Conservation (phyloP, 441 rosid genomes). For the Flueggea neowawraea region DNA sequence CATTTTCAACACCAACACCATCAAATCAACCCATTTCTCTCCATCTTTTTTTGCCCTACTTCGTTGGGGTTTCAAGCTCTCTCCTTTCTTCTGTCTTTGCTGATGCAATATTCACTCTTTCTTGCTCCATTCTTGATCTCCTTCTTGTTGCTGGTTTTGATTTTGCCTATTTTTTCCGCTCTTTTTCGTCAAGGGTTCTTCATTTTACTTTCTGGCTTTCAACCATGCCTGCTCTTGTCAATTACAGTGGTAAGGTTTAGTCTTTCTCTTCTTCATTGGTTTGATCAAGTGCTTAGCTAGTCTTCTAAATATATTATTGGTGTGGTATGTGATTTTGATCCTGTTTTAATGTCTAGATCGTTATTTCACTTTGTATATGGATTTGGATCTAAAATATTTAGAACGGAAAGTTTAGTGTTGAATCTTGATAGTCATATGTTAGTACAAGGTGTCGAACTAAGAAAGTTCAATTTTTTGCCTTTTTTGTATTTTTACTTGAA, state of each 20-base stretch:
- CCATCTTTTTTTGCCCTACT: constrained; percentile 35
- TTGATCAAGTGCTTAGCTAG: not conserved
- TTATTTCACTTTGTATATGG: too few species aligned
- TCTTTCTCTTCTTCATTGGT: not conserved
- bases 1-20: not conserved
- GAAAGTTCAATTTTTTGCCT: too few species aligned
- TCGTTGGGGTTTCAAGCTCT: constrained; percentile 4
- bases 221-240: constrained; percentile 70
- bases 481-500: too few species aligned
- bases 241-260: constrained; percentile 43
- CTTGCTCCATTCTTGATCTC: constrained; percentile 16
- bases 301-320: not conserved
- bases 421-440: too few species aligned
- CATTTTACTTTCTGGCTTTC: constrained; percentile 9
- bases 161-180: constrained; percentile 12
- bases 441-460: too few species aligned
- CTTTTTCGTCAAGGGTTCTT: constrained; percentile 13
- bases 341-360: too few species aligned
- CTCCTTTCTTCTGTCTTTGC: constrained; percentile 4
- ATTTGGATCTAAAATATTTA: too few species aligned
- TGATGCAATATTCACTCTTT: constrained; percentile 36
- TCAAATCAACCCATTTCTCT: not conserved
- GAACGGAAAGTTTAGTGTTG: too few species aligned
- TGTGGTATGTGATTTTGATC: not conserved
- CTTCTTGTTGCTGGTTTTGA: constrained; percentile 11